Conservation (phyloP, 768 basidiomycete genomes). For the Collybia mongolica region DNA sequence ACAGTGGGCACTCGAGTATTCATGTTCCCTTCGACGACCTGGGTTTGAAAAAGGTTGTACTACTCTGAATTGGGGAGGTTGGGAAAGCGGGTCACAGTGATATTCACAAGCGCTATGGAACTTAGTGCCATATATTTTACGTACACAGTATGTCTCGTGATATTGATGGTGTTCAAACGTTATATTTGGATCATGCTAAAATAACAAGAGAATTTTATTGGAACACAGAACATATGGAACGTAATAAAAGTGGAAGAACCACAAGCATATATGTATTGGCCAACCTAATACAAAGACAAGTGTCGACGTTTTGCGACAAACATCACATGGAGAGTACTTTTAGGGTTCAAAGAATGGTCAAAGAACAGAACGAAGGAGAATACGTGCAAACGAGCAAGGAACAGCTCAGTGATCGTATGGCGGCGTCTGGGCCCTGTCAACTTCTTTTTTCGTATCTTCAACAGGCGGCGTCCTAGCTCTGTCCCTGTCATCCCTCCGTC, state of each 20-base stretch:
- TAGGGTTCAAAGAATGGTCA: background rate
- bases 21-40: no score
- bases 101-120: no score
- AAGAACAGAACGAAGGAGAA: background rate
- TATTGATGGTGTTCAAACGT: no score
- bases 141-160: no score
- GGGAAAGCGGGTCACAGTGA: no score
- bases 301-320: slow-evolving; percentile 6
- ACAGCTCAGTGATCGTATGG: slow-evolving; percentile 51
- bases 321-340: slow-evolving; percentile 7
- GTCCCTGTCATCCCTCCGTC: slow-evolving; percentile 37
- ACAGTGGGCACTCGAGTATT: slow-evolving; percentile 20
- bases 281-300: slow-evolving; percentile 3
- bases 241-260: background rate
- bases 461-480: slow-evolving; percentile 54
- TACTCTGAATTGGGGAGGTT: no score
- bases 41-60: no score
- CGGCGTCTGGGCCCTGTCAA: slow-evolving; percentile 54
- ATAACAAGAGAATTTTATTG: no score
- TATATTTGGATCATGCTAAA: no score
- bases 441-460: slow-evolving; percentile 42
- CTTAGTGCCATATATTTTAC: no score
- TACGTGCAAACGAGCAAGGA: background rate
- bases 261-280: slow-evolving; percentile 1
- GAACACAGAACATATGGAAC: no score